Evolutionary conservation across 345 rosid species (phyloP), one percentile per base, ranked within the genome.

Genomic region (Physaria fendleri): DNA sequence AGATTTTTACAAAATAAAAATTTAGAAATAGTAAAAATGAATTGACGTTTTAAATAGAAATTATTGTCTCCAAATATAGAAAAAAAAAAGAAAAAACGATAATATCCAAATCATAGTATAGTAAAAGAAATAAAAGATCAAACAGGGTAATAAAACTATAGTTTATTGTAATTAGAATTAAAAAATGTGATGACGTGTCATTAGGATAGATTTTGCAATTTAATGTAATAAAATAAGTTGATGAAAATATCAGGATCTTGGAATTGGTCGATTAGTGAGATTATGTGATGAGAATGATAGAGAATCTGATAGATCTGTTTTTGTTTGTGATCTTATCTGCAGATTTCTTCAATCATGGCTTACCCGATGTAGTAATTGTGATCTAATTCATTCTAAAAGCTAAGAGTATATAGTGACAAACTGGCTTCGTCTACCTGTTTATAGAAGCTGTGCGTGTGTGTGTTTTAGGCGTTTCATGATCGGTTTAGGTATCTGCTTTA

Each of bases 391-490:
- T 55, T 55, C 33, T 25, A 42, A 15, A 39, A 70, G 39, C 51
- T 52, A n/a, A n/a, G 35, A 40, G 57, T 52, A 15, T 56, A 30
- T 4, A 1, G 52, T 23, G 28, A 24, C 7, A 12, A 64, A 5
- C n/a, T 44, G 33, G 28, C 41, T 53, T 5, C 37, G 10, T 44
- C 51, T 42, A 8, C 23, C 46, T 48, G 29, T 12, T 6, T 43
- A 12, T 16, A 56, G 41, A 43, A 51, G 59, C 51, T 38, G 25
- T 3, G 38, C 4, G 2, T 42, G 47, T 42, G 11, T 51, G 40
- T 47, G 27, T 35, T 49, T 68, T 51, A 12, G 20, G 52, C 46
- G 62, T 70, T 86, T 81, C 74, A 84, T 86, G 94, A 60, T 80
- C 48, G 51, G 47, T 64, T 59, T 64, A 38, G 66, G 55, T 57